Evolutionary conservation across 441 rosid species (phyloP).

Genomic region (Gossypium gossypioides): DNA sequence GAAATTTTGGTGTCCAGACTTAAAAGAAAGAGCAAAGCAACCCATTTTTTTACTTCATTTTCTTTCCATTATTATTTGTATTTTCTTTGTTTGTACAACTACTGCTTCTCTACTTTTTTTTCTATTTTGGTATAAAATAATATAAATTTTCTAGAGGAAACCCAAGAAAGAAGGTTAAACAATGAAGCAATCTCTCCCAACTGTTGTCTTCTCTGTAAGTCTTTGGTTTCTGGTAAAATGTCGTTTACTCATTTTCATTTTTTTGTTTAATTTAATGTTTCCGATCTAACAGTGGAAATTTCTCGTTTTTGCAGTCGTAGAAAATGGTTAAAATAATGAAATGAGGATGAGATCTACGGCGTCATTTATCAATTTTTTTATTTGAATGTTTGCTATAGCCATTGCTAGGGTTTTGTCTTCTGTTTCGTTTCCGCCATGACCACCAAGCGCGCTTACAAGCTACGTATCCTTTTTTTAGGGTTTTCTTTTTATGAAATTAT

Average conservation of each 20-base stretch:
- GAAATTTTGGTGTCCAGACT: background rate
- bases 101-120: background rate
- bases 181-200: background rate
- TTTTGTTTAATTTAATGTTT: slow-evolving; percentile 19
- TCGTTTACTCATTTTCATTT: slow-evolving; percentile 11
- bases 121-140: background rate
- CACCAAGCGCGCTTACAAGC: slow-evolving; percentile 98
- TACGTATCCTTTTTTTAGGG: slow-evolving; percentile 74
- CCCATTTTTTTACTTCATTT: background rate
- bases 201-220: slow-evolving; percentile 1
- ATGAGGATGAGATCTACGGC: slow-evolving; percentile 6
- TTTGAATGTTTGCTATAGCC: slow-evolving; percentile 28
- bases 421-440: slow-evolving; percentile 51
- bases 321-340: slow-evolving; percentile 7
- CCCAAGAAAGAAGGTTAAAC: background rate
- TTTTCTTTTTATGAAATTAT: slow-evolving; percentile 11
- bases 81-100: background rate
- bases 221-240: slow-evolving; percentile 8
- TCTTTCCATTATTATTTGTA: background rate
- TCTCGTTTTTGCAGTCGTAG: slow-evolving; percentile 10
- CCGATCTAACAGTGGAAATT: slow-evolving; percentile 25
- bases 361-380: slow-evolving; percentile 13
- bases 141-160: background rate
- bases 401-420: slow-evolving; percentile 27
- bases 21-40: background rate